Percentiles rank a stretch among this genome's conserved stretches.
Evolutionary conservation across 495 filamentous ascomycete species (phyloP).

Genomic region (Neurospora africana): DNA sequence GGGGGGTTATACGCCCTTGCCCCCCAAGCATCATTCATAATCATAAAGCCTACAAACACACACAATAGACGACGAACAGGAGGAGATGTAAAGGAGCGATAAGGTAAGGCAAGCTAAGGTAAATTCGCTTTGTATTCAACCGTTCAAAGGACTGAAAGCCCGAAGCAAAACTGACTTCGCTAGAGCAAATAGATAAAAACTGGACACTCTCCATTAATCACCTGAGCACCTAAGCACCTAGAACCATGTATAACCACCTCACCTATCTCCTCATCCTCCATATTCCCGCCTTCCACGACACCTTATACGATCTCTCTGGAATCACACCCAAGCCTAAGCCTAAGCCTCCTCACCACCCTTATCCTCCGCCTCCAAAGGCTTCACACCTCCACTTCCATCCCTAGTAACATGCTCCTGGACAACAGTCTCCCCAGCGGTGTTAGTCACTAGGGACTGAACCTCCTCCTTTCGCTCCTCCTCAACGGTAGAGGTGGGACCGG

Average conservation of each 20-base stretch:
- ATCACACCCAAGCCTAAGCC: background rate
- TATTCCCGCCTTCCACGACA: background rate
- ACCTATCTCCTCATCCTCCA: background rate
- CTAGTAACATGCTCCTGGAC: slow-evolving; percentile 30
- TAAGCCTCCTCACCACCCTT: slow-evolving; percentile 22
- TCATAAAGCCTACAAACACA: background rate
- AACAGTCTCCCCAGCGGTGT: slow-evolving; percentile 46
- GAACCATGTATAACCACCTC: background rate
- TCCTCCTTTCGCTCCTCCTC: slow-evolving; percentile 3
- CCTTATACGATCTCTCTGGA: background rate
- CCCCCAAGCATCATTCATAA: too few relatives aligned
- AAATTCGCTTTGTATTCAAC: background rate
- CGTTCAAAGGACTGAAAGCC: background rate
- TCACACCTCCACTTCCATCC: slow-evolving; percentile 6
- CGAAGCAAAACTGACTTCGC: background rate
- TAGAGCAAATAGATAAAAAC: background rate
- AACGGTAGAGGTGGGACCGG: background rate
- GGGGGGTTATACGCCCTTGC: background rate
- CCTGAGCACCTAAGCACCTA: background rate
- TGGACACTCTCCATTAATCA: background rate
- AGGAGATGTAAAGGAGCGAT: background rate
- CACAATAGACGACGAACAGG: background rate
- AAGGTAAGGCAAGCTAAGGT: background rate
- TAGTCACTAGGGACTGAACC: slow-evolving; percentile 36
- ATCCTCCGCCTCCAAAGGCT: slow-evolving; percentile 23